These are phyloP conservation scores for Ophiosphaerella narmari DNA, from an alignment of 2,329 filamentous ascomycete genomes.

Conservation along the genomic window DNA sequence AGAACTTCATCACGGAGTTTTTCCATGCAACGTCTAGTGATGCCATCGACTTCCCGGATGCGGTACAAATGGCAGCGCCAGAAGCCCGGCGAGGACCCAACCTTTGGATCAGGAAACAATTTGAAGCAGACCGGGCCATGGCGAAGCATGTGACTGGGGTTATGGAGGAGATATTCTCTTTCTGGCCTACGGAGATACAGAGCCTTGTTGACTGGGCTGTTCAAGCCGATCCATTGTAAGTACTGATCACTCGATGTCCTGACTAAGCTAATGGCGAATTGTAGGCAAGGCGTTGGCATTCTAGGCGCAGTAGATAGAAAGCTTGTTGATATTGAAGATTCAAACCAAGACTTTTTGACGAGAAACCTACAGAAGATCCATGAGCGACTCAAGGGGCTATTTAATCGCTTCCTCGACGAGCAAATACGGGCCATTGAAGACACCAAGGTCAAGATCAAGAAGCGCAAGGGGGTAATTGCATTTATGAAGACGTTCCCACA, in stretches of 20 bases:
- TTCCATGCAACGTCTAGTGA: constrained; percentile 92
- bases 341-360: constrained; percentile 90
- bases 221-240: constrained; percentile 78
- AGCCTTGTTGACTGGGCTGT: constrained; percentile 83
- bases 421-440: constrained; percentile 96
- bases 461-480: constrained; percentile 92
- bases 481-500: constrained; percentile 93
- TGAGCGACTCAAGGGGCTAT: constrained; percentile 72
- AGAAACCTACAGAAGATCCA: constrained; percentile 80
- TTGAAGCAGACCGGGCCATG: constrained; percentile 86
- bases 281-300: constrained; percentile 85
- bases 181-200: constrained; percentile 78
- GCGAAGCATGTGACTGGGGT: constrained; percentile 82
- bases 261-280: constrained; percentile 19
- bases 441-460: constrained; percentile 98
- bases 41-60: constrained; percentile 80
- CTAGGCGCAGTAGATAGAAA: constrained; percentile 81
- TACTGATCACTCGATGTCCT: constrained; percentile 20
- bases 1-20: constrained; percentile 96
- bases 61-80: constrained; percentile 69
- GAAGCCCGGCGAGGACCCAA: constrained; percentile 73
- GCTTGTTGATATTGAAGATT: constrained; percentile 78
- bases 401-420: constrained; percentile 89
- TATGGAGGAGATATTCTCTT: constrained; percentile 87
- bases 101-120: constrained; percentile 72